Evolutionary conservation across 2,329 filamentous ascomycete species (phyloP).

Genomic region (Triangularia verruculosa): DNA sequence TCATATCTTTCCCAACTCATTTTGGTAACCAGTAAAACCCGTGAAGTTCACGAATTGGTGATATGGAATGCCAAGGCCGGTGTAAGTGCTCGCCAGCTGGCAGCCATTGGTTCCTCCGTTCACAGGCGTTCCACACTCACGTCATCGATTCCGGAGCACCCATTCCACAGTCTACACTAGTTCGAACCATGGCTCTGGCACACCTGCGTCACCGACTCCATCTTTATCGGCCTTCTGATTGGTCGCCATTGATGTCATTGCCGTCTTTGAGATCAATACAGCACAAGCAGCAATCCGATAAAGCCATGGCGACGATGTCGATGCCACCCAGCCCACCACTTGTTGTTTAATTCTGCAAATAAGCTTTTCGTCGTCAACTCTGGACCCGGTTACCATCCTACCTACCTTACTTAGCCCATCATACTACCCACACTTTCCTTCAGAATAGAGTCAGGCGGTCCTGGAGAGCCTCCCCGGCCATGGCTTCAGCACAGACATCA

Average conservation of each 20-base stretch:
- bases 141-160: background rate
- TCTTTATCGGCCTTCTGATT: background rate
- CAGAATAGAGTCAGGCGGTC: too few relatives aligned
- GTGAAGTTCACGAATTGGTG: too few relatives aligned
- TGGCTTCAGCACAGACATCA: slow-evolving; percentile 16
- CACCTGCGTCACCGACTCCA: background rate
- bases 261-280: background rate
- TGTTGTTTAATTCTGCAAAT: background rate
- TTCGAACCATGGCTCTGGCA: background rate
- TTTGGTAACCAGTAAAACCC: too few relatives aligned
- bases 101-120: background rate
- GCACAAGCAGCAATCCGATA: background rate
- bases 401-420: background rate
- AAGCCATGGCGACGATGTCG: background rate
- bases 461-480: background rate
- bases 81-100: background rate
- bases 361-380: background rate
- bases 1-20: too few relatives aligned
- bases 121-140: background rate
- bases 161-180: background rate
- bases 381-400: background rate
- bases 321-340: background rate
- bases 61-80: background rate
- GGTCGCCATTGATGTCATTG: slow-evolving; percentile 1
- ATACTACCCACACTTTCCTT: too few relatives aligned